Conservation (phyloP, 2,329 filamentous ascomycete genomes). For the Tolypocladium tropicale region DNA sequence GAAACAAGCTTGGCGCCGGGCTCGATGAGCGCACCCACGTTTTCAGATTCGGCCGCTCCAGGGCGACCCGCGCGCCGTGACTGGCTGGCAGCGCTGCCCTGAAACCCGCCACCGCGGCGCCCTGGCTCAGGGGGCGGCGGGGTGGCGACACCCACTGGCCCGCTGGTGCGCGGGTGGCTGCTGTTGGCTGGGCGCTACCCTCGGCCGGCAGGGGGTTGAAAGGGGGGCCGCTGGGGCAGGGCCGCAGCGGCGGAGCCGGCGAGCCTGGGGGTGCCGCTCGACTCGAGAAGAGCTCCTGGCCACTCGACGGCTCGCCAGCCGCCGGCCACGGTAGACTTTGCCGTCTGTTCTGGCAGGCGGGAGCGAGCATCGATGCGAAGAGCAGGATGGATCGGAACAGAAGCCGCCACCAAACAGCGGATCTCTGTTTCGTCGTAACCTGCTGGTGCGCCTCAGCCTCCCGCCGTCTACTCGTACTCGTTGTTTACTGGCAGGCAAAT, state of each 20-base stretch:
- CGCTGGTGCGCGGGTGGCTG: neutral
- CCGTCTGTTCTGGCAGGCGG: neutral
- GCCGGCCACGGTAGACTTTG: neutral
- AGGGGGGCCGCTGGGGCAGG: neutral
- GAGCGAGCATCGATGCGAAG: neutral
- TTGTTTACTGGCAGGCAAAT: no score
- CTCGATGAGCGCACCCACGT: neutral
- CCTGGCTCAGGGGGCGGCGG: neutral
- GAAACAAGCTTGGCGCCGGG: neutral
- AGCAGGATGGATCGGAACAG: neutral
- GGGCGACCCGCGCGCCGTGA: neutral
- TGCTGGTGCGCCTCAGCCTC: neutral
- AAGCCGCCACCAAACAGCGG: neutral
- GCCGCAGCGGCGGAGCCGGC: neutral
- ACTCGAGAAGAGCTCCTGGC: neutral
- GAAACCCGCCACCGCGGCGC: conserved; percentile 1
- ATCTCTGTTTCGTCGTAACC: neutral
- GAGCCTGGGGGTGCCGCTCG: neutral
- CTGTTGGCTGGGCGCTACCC: neutral
- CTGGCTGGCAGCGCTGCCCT: neutral
- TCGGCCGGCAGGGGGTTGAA: no score
- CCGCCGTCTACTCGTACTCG: no score
- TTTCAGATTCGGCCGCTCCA: neutral
- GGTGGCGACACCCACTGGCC: neutral
- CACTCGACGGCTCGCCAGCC: neutral